A percentile compares a stretch with the other conserved stretches of the same genome.
Evolutionary conservation across 129 eudicot genomes (phyloP).

Genomic region (Tanacetum coccineum): DNA sequence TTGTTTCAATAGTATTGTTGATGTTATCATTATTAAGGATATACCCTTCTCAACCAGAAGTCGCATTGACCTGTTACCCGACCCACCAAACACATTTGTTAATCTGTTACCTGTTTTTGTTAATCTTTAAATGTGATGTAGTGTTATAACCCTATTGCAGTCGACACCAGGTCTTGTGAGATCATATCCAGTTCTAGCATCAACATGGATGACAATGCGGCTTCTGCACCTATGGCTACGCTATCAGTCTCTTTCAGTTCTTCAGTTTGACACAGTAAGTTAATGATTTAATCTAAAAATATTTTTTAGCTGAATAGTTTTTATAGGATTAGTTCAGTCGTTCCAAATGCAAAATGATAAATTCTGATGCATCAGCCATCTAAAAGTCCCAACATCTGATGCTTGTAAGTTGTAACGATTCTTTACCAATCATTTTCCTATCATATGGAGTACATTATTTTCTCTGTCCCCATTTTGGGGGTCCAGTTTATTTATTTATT

Average conservation of each 20-base stretch:
- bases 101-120: neutral
- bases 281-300: neutral
- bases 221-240: constrained; percentile 96
- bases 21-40: neutral
- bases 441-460: no score
- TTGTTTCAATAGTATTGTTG: neutral
- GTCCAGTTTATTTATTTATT: no score
- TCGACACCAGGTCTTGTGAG: constrained; percentile 74
- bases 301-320: neutral
- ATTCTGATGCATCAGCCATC: no score
- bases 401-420: no score
- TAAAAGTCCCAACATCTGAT: no score
- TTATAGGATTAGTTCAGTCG: no score
- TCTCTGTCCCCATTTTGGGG: no score
- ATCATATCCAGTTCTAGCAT: constrained; percentile 57
- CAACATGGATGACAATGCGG: constrained; percentile 79
- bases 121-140: constrained; percentile 6
- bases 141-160: constrained; percentile 36
- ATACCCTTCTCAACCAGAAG: neutral
- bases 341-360: no score
- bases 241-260: constrained; percentile 81
- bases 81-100: neutral
- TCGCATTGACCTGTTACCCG: neutral
- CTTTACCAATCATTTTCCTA: no score
- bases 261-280: constrained; percentile 75